Conservation (phyloP, 345 rosid species). For the Anastatica hierochuntica region DNA sequence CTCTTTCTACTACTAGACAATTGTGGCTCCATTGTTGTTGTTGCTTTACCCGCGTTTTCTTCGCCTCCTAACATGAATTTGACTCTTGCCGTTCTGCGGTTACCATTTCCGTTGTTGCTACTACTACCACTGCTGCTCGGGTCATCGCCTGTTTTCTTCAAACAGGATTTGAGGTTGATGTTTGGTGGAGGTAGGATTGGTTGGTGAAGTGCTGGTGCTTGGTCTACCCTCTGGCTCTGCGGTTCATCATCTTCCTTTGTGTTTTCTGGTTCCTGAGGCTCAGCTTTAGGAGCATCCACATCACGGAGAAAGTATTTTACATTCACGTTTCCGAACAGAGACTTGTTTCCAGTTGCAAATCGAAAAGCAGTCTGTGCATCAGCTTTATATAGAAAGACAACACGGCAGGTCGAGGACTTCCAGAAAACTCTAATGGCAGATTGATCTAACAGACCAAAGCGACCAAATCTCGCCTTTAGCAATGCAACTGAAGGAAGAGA, state of each 20-base stretch:
- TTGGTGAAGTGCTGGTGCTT: slow-evolving; percentile 31
- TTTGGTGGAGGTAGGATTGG: slow-evolving; percentile 28
- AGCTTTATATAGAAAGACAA: slow-evolving; percentile 71
- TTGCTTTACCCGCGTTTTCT: slow-evolving; percentile 33
- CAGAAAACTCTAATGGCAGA: slow-evolving; percentile 84
- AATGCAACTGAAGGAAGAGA: slow-evolving; percentile 83
- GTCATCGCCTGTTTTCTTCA: slow-evolving; percentile 63
- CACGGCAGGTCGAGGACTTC: slow-evolving; percentile 84
- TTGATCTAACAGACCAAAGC: slow-evolving; percentile 85
- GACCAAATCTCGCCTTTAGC: slow-evolving; percentile 88
- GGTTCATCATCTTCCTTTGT: slow-evolving; percentile 22
- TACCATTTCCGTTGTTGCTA: slow-evolving; percentile 39
- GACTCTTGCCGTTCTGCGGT: slow-evolving; percentile 55
- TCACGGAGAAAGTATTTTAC: slow-evolving; percentile 65
- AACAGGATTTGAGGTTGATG: slow-evolving; percentile 65
- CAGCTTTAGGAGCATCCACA: slow-evolving; percentile 53
- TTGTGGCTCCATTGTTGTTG: slow-evolving; percentile 22
- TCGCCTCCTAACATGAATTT: slow-evolving; percentile 93
- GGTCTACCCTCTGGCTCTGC: slow-evolving; percentile 22
- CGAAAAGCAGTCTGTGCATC: slow-evolving; percentile 79
- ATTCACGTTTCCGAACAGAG: slow-evolving; percentile 61
- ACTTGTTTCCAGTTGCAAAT: slow-evolving; percentile 56
- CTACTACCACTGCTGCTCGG: too few species aligned
- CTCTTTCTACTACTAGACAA: slow-evolving; percentile 35
- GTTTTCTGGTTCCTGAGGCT: slow-evolving; percentile 37